These are phyloP conservation scores for Allomyces arbusculus DNA, from an alignment of 192 early-diverging fungal species.

Conservation along the genomic window DNA sequence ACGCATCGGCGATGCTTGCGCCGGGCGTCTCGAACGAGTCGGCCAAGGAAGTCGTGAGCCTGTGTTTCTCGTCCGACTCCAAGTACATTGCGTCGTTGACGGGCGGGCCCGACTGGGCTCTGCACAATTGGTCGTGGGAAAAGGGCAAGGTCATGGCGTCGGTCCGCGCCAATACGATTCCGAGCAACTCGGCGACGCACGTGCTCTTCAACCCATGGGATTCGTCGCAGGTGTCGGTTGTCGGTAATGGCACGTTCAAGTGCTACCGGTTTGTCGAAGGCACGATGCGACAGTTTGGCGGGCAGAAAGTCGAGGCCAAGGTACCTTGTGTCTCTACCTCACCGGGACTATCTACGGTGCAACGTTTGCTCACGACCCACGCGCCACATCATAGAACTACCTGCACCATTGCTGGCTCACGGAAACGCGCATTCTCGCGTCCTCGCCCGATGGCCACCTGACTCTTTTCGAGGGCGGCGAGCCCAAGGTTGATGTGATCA, in stretches of 20 bases:
- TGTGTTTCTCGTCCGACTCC: slow-evolving; percentile 32
- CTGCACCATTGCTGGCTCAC: slow-evolving; percentile 24
- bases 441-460: slow-evolving; percentile 27
- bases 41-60: slow-evolving; percentile 25
- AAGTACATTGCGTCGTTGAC: slow-evolving; percentile 34
- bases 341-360: no score
- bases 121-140: slow-evolving; percentile 38
- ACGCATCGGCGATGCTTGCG: background rate
- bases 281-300: slow-evolving; percentile 15
- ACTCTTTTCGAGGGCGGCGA: slow-evolving; percentile 31
- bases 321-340: slow-evolving; percentile 9
- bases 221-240: slow-evolving; percentile 22
- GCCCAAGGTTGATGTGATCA: slow-evolving; percentile 17
- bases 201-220: slow-evolving; percentile 31
- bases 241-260: slow-evolving; percentile 33
- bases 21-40: background rate
- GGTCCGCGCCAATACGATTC: slow-evolving; percentile 9
- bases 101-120: slow-evolving; percentile 31
- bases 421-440: slow-evolving; percentile 23
- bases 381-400: slow-evolving; percentile 14
- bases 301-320: slow-evolving; percentile 22
- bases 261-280: slow-evolving; percentile 28
- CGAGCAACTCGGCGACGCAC: slow-evolving; percentile 14
- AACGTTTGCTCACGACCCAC: no score
- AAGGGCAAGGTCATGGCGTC: slow-evolving; percentile 31